Conservation (phyloP, 768 basidiomycete species). For the Ephemerocybe angulata region DNA sequence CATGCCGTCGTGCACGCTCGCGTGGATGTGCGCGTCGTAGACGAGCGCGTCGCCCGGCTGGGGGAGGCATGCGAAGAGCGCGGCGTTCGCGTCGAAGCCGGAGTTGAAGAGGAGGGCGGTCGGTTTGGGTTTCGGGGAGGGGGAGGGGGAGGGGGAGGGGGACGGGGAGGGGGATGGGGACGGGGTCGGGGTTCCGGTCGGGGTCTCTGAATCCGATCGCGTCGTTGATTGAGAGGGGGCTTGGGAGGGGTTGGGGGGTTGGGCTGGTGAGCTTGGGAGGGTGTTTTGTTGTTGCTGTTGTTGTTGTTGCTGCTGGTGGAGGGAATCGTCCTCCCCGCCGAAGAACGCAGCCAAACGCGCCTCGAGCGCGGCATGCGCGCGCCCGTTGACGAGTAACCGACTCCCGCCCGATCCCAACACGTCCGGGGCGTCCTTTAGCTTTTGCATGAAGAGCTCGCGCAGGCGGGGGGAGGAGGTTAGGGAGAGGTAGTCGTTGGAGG, state of each 20-base stretch:
- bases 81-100: conserved; percentile 90
- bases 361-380: conserved; percentile 70
- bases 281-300: neutral
- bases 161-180: too few species aligned
- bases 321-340: conserved; percentile 24
- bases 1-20: conserved; percentile 88
- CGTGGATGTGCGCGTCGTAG: conserved; percentile 87
- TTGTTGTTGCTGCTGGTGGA: neutral
- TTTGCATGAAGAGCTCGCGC: conserved; percentile 53
- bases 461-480: conserved; percentile 59
- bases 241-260: too few species aligned
- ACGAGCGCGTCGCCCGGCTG: conserved; percentile 74
- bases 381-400: conserved; percentile 75
- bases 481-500: conserved; percentile 92
- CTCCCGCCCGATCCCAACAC: conserved; percentile 88
- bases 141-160: too few species aligned
- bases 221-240: too few species aligned
- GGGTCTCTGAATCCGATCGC: too few species aligned
- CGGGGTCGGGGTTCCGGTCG: too few species aligned
- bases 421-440: conserved; percentile 45
- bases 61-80: conserved; percentile 78
- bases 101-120: conserved; percentile 85
- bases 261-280: too few species aligned
- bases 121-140: neutral
- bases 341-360: conserved; percentile 64